Evolutionary conservation across 306 rosid species (phyloP).

Genomic region (Ammopiptanthus mongolicus): DNA sequence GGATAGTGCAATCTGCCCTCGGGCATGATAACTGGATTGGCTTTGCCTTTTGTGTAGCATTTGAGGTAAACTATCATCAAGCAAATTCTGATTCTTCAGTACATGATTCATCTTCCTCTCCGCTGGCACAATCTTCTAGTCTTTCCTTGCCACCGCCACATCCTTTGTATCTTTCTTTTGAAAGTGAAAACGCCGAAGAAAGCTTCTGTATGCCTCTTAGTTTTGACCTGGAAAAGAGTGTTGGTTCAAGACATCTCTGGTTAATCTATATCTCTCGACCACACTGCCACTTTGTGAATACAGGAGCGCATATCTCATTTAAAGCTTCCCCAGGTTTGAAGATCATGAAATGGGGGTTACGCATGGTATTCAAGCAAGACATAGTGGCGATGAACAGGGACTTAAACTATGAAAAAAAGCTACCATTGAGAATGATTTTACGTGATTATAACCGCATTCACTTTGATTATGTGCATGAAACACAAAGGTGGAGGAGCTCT

Average conservation of each 20-base stretch:
- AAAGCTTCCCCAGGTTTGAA: background rate
- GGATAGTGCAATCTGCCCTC: background rate
- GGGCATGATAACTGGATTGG: background rate
- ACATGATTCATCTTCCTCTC: too few relatives aligned
- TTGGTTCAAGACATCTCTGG: background rate
- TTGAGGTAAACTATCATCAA: background rate
- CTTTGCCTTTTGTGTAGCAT: background rate
- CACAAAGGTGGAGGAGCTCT: background rate
- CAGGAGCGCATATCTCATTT: background rate
- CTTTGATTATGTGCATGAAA: background rate
- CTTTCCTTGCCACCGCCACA: background rate
- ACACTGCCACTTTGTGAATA: conserved; percentile 8
- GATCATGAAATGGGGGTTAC: background rate
- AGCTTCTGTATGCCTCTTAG: background rate
- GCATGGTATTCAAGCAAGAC: background rate
- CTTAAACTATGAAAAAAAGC: too few relatives aligned
- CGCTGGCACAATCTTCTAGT: too few relatives aligned
- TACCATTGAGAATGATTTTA: too few relatives aligned
- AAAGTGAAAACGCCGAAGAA: background rate
- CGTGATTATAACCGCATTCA: too few relatives aligned
- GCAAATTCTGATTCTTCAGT: too few relatives aligned
- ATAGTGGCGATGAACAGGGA: too few relatives aligned
- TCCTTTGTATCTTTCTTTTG: conserved; percentile 10
- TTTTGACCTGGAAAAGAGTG: background rate
- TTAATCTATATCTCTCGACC: background rate